A percentile compares a stretch with the other conserved stretches of the same genome.
These are phyloP conservation scores for Ogataea nonfermentans DNA, from an alignment of 805 yeast species.

Conservation along the genomic window DNA sequence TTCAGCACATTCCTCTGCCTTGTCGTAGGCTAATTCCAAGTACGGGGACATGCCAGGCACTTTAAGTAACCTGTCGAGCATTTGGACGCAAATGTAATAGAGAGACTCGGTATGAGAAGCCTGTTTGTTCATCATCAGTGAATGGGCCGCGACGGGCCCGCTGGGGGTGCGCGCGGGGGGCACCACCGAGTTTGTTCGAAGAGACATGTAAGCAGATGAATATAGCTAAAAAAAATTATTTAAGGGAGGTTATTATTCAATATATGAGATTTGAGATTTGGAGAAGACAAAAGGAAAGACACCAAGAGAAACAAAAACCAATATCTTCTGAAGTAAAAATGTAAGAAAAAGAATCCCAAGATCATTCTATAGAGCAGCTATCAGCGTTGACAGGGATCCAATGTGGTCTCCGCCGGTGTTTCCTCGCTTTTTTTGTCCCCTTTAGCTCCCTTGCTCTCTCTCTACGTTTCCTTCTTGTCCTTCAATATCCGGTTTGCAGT, in stretches of 20 bases:
- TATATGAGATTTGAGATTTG: no score
- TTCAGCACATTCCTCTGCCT: slow-evolving; percentile 69
- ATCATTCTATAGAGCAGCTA: no score
- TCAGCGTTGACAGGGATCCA: no score
- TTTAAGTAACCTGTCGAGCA: slow-evolving; percentile 53
- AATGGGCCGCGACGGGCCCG: slow-evolving; percentile 45
- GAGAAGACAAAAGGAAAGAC: no score
- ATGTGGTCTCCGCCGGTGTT: no score
- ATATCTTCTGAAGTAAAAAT: no score
- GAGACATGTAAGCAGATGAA: slow-evolving; percentile 9
- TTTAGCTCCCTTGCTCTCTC: no score
- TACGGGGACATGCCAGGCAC: slow-evolving; percentile 71
- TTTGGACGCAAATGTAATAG: slow-evolving; percentile 59
- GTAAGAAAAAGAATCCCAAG: no score
- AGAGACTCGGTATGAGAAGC: slow-evolving; percentile 66
- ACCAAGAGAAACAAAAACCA: no score
- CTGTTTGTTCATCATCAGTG: slow-evolving; percentile 57
- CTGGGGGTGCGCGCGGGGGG: slow-evolving; percentile 34
- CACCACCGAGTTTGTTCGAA: slow-evolving; percentile 26
- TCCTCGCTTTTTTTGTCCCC: no score
- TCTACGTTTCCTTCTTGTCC: slow-evolving; percentile 55
- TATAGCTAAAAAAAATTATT: slow-evolving; percentile 3
- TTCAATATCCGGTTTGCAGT: slow-evolving; percentile 79
- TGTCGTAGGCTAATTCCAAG: slow-evolving; percentile 57
- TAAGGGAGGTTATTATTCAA: no score